Percentiles rank a stretch among this genome's conserved stretches.
Conservation (phyloP, 352 stramenopile species). For the Aphanomyces astaci region DNA sequence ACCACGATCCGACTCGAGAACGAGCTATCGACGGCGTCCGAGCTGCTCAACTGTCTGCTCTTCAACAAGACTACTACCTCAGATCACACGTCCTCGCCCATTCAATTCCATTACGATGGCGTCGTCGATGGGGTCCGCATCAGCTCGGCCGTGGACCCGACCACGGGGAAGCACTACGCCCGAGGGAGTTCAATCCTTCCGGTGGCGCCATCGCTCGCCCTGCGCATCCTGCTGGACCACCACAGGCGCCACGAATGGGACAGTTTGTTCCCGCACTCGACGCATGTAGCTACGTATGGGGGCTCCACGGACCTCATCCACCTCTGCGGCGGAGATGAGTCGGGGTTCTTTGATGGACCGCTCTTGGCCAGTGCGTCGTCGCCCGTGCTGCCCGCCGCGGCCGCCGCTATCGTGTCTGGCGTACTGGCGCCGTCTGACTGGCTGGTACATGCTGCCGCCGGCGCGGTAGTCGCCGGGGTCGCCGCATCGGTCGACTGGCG, state of each 20-base stretch:
- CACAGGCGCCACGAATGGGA: conserved; percentile 69
- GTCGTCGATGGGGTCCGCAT: conserved; percentile 49
- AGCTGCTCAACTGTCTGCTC: conserved; percentile 56
- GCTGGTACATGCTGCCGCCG: conserved; percentile 36
- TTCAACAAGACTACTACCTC: conserved; percentile 25
- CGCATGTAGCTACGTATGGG: conserved; percentile 61
- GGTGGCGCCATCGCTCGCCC: conserved; percentile 54
- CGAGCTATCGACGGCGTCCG: conserved; percentile 50
- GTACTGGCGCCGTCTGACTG: neutral
- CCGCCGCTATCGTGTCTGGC: conserved; percentile 32
- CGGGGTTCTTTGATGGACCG: conserved; percentile 33
- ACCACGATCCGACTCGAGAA: conserved; percentile 75
- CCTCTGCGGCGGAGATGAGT: conserved; percentile 40
- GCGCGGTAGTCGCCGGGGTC: conserved; percentile 36
- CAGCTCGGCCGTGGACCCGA: conserved; percentile 41
- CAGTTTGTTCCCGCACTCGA: conserved; percentile 53
- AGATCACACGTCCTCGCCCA: conserved; percentile 27
- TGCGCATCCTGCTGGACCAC: conserved; percentile 56
- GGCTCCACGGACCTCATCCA: conserved; percentile 69
- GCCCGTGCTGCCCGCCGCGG: conserved; percentile 37
- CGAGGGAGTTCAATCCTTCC: conserved; percentile 57
- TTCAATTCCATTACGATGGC: conserved; percentile 52
- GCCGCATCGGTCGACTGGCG: conserved; percentile 39
- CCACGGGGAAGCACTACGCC: conserved; percentile 38
- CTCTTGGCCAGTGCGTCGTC: conserved; percentile 38